These are phyloP conservation scores for Torulaspora microellipsoides DNA, from an alignment of 805 yeast species.

Conservation along the genomic window DNA sequence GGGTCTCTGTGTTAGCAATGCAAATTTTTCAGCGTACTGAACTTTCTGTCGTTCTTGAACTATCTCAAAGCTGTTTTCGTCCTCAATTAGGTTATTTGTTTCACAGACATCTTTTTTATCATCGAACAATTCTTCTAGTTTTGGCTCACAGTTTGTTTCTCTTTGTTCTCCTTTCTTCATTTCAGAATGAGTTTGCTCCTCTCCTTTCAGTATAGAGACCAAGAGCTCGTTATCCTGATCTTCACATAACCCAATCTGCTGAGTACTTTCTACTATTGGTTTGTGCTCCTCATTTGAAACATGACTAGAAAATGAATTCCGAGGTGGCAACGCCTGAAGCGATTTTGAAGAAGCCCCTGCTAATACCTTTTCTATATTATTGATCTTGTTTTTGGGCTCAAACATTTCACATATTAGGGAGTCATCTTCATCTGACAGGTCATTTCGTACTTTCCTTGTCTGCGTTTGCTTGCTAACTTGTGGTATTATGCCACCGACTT, in stretches of 20 bases:
- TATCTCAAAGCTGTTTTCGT: conserved; percentile 9
- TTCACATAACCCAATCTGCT: conserved; percentile 2
- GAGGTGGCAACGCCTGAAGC: conserved; percentile 2
- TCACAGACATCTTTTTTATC: too few relatives aligned
- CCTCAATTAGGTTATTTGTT: not conserved
- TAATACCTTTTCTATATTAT: conserved; percentile 1
- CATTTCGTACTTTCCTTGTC: conserved; percentile 2
- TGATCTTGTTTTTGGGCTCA: not conserved
- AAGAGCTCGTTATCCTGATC: conserved; percentile 6
- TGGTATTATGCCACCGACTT: not conserved
- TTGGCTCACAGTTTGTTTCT: not conserved
- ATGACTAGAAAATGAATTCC: conserved; percentile 9
- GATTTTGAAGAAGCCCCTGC: conserved; percentile 10
- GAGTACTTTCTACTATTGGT: conserved; percentile 10
- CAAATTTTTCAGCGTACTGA: conserved; percentile 26
- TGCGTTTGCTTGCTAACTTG: not conserved
- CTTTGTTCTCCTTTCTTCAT: not conserved
- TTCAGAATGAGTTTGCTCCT: not conserved
- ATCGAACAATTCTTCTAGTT: not conserved
- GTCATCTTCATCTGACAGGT: conserved; percentile 14
- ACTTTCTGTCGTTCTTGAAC: conserved; percentile 9
- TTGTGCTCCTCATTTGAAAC: conserved; percentile 3
- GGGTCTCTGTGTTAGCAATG: conserved; percentile 32
- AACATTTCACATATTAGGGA: conserved; percentile 11
- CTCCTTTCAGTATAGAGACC: conserved; percentile 8